Base-by-base conservation (phyloP, 2,329 filamentous ascomycete genomes). In the Verticillium zaregamsianum region DNA sequence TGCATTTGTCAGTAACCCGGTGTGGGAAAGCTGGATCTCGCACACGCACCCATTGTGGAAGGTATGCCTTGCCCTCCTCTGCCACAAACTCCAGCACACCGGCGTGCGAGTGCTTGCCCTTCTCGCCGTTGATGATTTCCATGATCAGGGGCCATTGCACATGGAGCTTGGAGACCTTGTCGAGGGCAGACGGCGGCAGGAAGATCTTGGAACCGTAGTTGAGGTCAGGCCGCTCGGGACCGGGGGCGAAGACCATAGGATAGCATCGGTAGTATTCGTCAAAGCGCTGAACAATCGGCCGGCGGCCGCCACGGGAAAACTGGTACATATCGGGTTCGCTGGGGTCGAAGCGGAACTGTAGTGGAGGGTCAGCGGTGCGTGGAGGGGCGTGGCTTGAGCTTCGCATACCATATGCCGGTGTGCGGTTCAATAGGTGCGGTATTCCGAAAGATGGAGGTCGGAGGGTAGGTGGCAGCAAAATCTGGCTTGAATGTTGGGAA, bases 251-350 rank as follows among this genome's bases (percentile, higher is more conserved):
- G 69, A 90, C 88, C 70, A 97, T 86, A 54, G 95, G 95, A 72
- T 98, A 99, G 81, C 93, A 97, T 71, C 95, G 90, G 79, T 97
- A 98, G 80, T 97, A 98, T 77, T 99, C 95, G 76, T 99, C 94
- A 80, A 99, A 99, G 64, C 93, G 91, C 69, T 92, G 90, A 59
- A 80, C 68, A 77, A 82, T 70, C 74, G 81, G 75, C 59, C 81
- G 77, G 63, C 83, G 80, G 62, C 77, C 76, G 31, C 73, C 71
- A 31, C 77, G 75, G 49, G 68, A 55, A 59, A 66, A 66, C 56
- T 65, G 64, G 31, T 66, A 65, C 63, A 66, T 66, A 60, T 66
- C 63, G 45, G 58, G 61, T 58, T 66, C 59, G 61, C 60, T 66
- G 35, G 59, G 63, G 58, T 65, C 58, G 64, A 65, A 65, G 56